Base-by-base conservation (phyloP, 2,329 filamentous ascomycete species). In the Lachnellula subtilissima region DNA sequence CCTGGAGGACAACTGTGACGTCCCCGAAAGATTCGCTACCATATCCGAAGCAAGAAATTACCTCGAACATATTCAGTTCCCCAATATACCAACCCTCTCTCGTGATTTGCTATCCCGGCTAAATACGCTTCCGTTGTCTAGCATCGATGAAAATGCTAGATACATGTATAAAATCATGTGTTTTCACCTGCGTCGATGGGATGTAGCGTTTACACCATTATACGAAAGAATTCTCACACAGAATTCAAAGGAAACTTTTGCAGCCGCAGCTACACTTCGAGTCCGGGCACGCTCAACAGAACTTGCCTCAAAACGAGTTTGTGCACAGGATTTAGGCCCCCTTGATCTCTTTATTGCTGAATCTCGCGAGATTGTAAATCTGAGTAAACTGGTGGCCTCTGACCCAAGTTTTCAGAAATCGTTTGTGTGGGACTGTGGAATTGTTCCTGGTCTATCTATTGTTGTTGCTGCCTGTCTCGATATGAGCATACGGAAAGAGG, bases 391-490 rank as follows among this genome's bases (percentile, higher is more conserved):
- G 1, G 48, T 64, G 9, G 45, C 58, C 19, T 37, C 37, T 15
- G 46, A 64, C 40, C 51, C 50, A 4, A 53, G 48, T 12, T 65
- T 65, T 17, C 52, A 47, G 35, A 62, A 58, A 52, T 53, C 52
- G 14, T 66, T 65, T 46, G 59, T 63, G n/a, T 63, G 60, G 25
- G 61, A 64, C 50, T 56, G 59, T 48, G 61, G 63, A 9, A 56
- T 64, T 40, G 53, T 65, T 3, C 60, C 63, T 19, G 53, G 53
- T 42, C 40, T 66, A 15, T 64, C 59, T 25, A 58, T 63, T 37
- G 59, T 57, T 6, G 40, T 62, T n/a, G 54, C 54, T 39, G 46
- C 51, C 5, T 63, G 61, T 48, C 35, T 32, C 4, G 50, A 62
- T 40, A 48, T 46, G 37, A 48, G 36, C 6, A 42, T 64, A 22